phyloP scores from a whole-genome alignment of 768 basidiomycete genomes.

The Mycena pura region DNA sequence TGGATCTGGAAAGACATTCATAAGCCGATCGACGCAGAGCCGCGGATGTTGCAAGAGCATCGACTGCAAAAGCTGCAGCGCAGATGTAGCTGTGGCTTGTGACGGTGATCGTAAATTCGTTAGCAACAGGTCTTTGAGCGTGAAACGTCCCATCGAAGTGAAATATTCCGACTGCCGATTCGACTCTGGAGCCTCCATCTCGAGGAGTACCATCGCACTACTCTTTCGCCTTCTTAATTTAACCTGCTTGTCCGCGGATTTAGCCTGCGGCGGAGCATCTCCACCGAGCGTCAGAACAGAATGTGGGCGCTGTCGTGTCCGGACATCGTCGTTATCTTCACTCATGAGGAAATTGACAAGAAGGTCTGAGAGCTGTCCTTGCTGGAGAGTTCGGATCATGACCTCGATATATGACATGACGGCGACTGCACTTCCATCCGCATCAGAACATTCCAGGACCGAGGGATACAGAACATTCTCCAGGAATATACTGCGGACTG shows the following conservation, averaged over 20 bases:
- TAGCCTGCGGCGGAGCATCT: slow-evolving; percentile 42
- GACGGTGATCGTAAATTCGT: slow-evolving; percentile 77
- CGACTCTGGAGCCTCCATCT: slow-evolving; percentile 81
- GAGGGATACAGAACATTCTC: slow-evolving; percentile 94
- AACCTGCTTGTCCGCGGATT: slow-evolving; percentile 45
- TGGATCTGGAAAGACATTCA: slow-evolving; percentile 73
- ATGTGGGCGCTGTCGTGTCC: slow-evolving; percentile 47
- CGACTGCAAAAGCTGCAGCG: slow-evolving; percentile 81
- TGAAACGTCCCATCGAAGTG: slow-evolving; percentile 87
- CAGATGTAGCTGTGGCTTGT: slow-evolving; percentile 72
- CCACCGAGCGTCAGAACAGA: slow-evolving; percentile 54
- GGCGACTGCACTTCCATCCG: slow-evolving; percentile 94
- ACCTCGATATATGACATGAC: slow-evolving; percentile 96
- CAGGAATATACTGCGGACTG: slow-evolving; percentile 85
- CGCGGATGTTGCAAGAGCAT: slow-evolving; percentile 75
- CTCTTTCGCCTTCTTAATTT: slow-evolving; percentile 75
- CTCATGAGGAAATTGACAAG: slow-evolving; percentile 82
- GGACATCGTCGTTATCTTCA: slow-evolving; percentile 79
- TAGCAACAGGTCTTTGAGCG: slow-evolving; percentile 86
- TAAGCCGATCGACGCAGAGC: slow-evolving; percentile 66
- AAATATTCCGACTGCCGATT: slow-evolving; percentile 81
- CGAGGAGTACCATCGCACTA: slow-evolving; percentile 89
- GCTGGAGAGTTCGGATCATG: slow-evolving; percentile 77
- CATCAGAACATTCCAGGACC: slow-evolving; percentile 89
- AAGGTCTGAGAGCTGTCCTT: slow-evolving; percentile 71